A percentile compares a stretch with the other conserved stretches of the same genome.
phyloP scores from a whole-genome alignment of 2,329 filamentous ascomycete species.

The Colletotrichum sublineola region DNA sequence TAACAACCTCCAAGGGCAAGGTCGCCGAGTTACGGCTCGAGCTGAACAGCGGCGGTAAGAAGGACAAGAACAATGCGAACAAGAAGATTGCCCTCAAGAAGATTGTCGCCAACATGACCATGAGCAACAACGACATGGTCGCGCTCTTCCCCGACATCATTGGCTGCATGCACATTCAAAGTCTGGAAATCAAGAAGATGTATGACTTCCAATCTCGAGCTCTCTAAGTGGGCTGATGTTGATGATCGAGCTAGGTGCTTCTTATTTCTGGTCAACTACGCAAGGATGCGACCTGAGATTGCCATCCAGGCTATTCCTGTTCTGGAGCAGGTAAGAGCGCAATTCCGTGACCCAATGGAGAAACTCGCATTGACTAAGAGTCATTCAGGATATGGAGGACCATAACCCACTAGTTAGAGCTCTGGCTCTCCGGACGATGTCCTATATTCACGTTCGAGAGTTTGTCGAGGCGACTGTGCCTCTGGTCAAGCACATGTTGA shows the following conservation, averaged over 20 bases:
- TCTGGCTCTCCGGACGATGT: conserved; percentile 92
- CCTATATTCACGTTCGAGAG: conserved; percentile 95
- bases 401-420: conserved; percentile 92
- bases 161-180: conserved; percentile 93
- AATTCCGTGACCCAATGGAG: background rate
- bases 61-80: conserved; percentile 94
- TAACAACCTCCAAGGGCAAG: conserved; percentile 87
- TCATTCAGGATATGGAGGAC: conserved; percentile 87
- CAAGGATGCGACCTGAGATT: conserved; percentile 92
- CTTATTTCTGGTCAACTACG: conserved; percentile 96
- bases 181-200: conserved; percentile 99
- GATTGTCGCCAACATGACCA: conserved; percentile 99
- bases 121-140: conserved; percentile 99
- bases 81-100: conserved; percentile 99
- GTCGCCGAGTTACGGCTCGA: conserved; percentile 96
- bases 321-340: conserved; percentile 77
- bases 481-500: conserved; percentile 84
- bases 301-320: conserved; percentile 93
- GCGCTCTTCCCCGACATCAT: conserved; percentile 96
- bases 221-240: background rate
- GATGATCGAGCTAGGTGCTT: conserved; percentile 79
- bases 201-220: conserved; percentile 54
- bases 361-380: conserved; percentile 37
- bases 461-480: conserved; percentile 93
- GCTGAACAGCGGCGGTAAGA: conserved; percentile 93